Evolutionary conservation across 306 rosid genomes (phyloP), one percentile per base, ranked within the genome.

Genomic region (Castanea mollissima): DNA sequence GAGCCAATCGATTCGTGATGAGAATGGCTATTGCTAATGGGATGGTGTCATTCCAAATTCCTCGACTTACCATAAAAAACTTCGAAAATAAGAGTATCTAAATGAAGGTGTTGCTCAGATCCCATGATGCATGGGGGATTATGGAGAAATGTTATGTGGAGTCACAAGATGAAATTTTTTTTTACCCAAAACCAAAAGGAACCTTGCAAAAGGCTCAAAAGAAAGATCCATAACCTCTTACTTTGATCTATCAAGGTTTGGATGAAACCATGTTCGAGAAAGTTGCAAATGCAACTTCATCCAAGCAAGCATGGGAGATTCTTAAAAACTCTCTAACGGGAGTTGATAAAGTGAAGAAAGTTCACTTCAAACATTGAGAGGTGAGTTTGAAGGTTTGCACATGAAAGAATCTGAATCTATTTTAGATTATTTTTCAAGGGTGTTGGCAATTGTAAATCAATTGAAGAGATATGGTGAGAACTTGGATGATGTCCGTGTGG

Each of bases 111-210:
- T 55, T 65, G 2, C 63, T 76, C 5, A 15, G 15, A 25, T 71
- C 73, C 8, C 74, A 76, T 0, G 74, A 51, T 52, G 64, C 15
- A 0, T 76, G 54, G 52, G 65, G 65, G 11, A 29, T 49, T 19
- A 35, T 76, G 6, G 32, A 76, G 46, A 62, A 35, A 23, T 4
- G 52, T 44, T 54, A 76, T 5, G 18, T 49, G 0, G 32, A 63
- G 64, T 19, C 56, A 62, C 7, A 62, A 34, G 44, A 60, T 60
- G 44, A 23, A 15, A 21, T 21, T 21, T 21, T 21, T 21, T 21
- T 75, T 46, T 15, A 58, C 38, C 55, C 35, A 38, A 57, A 75
- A 38, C 23, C 32, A 75, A 75, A 75, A 27, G 29, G 34, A 75
- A 31, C 31, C 15, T 76, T 60, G 19, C 15, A 25, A 13, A 14